Evolutionary conservation across 371 early-diverging fungal species (phyloP).

Genomic region (Syncephalastrum monosporum): DNA sequence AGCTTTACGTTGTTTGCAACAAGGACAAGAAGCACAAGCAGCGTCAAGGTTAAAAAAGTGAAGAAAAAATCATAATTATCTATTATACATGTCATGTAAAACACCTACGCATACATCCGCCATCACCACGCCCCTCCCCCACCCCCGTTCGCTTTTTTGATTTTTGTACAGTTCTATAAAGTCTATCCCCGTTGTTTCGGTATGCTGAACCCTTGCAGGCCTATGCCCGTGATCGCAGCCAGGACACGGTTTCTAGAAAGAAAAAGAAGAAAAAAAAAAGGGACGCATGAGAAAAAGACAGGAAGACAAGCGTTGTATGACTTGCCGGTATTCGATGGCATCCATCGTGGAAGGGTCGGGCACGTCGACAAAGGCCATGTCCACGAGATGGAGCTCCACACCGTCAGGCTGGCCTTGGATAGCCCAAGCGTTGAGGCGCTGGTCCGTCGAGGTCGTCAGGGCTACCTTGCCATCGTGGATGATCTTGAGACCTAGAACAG

Average conservation of each 20-base stretch:
- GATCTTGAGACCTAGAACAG: constrained; percentile 37
- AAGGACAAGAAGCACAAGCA: constrained; percentile 86
- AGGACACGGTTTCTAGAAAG: neutral
- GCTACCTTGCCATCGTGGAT: constrained; percentile 23
- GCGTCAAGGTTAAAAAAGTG: constrained; percentile 67
- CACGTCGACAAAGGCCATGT: constrained; percentile 54
- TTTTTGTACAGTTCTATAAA: too few relatives aligned
- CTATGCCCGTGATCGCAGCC: too few relatives aligned
- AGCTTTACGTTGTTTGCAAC: constrained; percentile 76
- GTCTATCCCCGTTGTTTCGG: too few relatives aligned
- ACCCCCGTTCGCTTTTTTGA: too few relatives aligned
- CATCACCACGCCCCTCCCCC: too few relatives aligned
- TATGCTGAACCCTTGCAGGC: too few relatives aligned
- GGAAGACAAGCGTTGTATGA: neutral
- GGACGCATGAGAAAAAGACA: too few relatives aligned
- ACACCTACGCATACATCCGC: too few relatives aligned
- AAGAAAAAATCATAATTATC: neutral
- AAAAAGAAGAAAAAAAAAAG: too few relatives aligned
- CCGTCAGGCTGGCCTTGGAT: constrained; percentile 19
- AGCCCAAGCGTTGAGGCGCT: constrained; percentile 54
- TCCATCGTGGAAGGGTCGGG: constrained; percentile 65
- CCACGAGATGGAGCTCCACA: constrained; percentile 23
- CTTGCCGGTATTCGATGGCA: constrained; percentile 32
- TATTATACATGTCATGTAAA: too few relatives aligned
- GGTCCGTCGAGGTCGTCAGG: constrained; percentile 56